Base-by-base conservation (phyloP, 495 filamentous ascomycete genomes). In the Articulospora tetracladia region DNA sequence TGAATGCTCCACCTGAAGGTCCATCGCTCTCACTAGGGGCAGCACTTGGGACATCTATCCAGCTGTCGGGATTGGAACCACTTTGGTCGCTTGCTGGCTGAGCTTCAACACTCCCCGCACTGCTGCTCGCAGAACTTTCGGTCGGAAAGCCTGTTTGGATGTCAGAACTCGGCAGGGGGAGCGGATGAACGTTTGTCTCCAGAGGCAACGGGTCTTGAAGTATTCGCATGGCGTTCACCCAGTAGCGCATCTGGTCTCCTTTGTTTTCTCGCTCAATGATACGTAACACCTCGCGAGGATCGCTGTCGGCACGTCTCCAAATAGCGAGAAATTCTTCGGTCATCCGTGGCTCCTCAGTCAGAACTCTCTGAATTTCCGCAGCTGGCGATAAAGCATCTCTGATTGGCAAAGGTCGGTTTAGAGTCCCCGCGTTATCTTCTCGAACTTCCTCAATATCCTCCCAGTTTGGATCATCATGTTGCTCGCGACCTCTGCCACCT, bases 211-310 rank as follows among this genome's bases (percentile, higher is more conserved):
- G 57, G 19, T 49, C 54, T 30, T 59, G 62, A 15, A 61, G 55
- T 30, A 55, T 47, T 57, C 55, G 59, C 65, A 69, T 63, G 15
- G 67, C 65, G 47, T 64, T 67, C 19, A 80, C 66, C 77, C 77
- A 82, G 55, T 79, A 78, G 24, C 75, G 73, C 44, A 90, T 73
- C 50, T 82, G 79, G 15, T 81, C 80, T 41, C 79, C 74, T 13
- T 79, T 77, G 25, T 79, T 76, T 64, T 88, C 86, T 28, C 85
- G 79, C 25, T 79, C 77, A 50, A 89, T 85, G 13, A 90, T 83
- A 41, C 76, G 71, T 7, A 86, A 62, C 20, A 90, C 82, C 61
- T 79, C 77, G 17, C 82, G 74, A 0, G 80, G 81, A 61, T 88
- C 77, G 13, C 86, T 84, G 36, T 81, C 61, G n/a, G 66, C 65